Evolutionary conservation across 495 filamentous ascomycete genomes (phyloP).

Genomic region (Acidomyces sp.): DNA sequence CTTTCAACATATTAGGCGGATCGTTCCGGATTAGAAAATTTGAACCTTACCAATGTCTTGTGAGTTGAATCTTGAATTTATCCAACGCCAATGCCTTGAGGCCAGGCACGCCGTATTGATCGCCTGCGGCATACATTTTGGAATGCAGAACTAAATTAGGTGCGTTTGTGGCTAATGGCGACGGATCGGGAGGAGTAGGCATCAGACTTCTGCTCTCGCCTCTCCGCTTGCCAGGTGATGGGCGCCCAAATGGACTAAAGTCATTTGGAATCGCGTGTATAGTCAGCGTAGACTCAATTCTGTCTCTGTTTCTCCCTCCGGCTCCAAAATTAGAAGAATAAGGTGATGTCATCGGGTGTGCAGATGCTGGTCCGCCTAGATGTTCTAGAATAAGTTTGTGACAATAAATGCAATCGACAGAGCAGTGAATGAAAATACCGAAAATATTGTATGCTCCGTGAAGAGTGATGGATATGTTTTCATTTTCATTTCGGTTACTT

Average conservation of each 20-base stretch:
- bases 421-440: no score
- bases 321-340: no score
- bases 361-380: constrained; percentile 3
- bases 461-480: no score
- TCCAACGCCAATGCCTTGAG: constrained; percentile 7
- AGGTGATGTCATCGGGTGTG: background rate
- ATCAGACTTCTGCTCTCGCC: background rate
- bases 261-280: constrained; percentile 7
- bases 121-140: constrained; percentile 8
- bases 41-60: constrained; percentile 5
- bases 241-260: background rate
- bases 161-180: constrained; percentile 2
- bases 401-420: no score
- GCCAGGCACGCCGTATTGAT: constrained; percentile 3
- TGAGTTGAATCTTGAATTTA: constrained; percentile 13
- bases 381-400: no score
- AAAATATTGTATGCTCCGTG: no score
- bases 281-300: constrained; percentile 1
- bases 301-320: no score
- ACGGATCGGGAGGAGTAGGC: background rate
- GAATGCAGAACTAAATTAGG: constrained; percentile 4
- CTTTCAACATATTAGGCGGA: background rate
- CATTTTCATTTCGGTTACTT: no score
- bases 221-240: background rate
- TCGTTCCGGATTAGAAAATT: background rate